Conservation (phyloP, 2,329 filamentous ascomycete genomes). For the Sporothrix brunneoviolacea region DNA sequence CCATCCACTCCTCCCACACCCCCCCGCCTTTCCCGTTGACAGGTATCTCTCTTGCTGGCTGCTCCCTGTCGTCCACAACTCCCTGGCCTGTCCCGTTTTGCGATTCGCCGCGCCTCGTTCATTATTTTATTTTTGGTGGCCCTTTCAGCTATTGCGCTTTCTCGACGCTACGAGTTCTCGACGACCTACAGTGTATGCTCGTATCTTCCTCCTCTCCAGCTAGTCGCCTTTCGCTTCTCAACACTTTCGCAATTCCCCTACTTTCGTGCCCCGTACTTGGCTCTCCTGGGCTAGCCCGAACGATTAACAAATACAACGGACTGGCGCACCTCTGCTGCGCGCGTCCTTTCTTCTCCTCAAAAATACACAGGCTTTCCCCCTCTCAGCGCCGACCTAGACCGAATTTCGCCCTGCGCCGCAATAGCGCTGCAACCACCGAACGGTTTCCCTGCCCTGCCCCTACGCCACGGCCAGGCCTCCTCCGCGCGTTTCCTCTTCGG, state of each 20-base stretch:
- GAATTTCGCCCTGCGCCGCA: slow-evolving; percentile 2
- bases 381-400: slow-evolving; percentile 1
- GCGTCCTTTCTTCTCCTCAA: background rate
- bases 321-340: background rate
- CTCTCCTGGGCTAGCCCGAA: too few relatives aligned
- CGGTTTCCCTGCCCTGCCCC: background rate
- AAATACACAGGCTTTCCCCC: too few relatives aligned
- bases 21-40: background rate
- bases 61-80: too few relatives aligned
- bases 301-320: too few relatives aligned
- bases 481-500: slow-evolving; percentile 17
- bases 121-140: background rate
- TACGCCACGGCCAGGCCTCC: slow-evolving; percentile 8
- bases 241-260: slow-evolving; percentile 1
- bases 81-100: background rate
- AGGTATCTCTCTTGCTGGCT: too few relatives aligned
- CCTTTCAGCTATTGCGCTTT: background rate
- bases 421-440: slow-evolving; percentile 9
- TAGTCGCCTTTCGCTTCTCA: background rate
- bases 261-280: background rate
- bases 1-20: background rate
- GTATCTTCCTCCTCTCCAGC: background rate
- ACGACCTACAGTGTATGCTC: too few relatives aligned
- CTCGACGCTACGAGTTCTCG: too few relatives aligned
- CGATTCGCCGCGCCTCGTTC: background rate